Evolutionary conservation across 176 grass and related monocot genomes (phyloP).

Genomic region (Musa acuminata): DNA sequence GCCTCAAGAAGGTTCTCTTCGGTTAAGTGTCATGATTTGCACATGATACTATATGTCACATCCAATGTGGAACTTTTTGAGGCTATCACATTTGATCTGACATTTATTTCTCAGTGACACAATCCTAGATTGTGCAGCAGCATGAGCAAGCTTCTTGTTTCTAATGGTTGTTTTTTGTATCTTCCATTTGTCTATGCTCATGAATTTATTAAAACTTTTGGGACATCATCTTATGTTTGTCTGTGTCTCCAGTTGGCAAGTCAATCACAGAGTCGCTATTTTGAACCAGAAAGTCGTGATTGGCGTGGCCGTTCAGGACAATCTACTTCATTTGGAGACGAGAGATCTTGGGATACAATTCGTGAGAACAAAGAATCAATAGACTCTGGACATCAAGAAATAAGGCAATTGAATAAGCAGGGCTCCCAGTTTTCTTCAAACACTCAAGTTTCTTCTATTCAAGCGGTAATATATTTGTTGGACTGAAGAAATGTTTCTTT

Average conservation of each 20-base stretch:
- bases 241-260: constrained; percentile 33
- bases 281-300: constrained; percentile 71
- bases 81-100: no score
- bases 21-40: no score
- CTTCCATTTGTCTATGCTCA: background rate
- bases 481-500: background rate
- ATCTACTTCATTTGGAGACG: constrained; percentile 34
- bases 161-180: no score
- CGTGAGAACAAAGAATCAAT: constrained; percentile 59
- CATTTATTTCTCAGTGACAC: no score
- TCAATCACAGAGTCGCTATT: constrained; percentile 44
- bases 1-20: background rate
- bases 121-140: no score
- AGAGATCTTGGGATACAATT: constrained; percentile 80
- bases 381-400: constrained; percentile 40
- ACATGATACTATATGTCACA: no score
- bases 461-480: background rate
- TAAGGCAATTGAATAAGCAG: constrained; percentile 39
- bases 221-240: background rate
- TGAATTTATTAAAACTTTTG: background rate
- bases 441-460: constrained; percentile 37
- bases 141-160: no score
- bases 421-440: constrained; percentile 42
- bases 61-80: no score
- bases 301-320: constrained; percentile 62